Evolutionary conservation across 106 monocot species (phyloP), one percentile per base, ranked within the genome.

Genomic region (Apostasia shenzhenica): DNA sequence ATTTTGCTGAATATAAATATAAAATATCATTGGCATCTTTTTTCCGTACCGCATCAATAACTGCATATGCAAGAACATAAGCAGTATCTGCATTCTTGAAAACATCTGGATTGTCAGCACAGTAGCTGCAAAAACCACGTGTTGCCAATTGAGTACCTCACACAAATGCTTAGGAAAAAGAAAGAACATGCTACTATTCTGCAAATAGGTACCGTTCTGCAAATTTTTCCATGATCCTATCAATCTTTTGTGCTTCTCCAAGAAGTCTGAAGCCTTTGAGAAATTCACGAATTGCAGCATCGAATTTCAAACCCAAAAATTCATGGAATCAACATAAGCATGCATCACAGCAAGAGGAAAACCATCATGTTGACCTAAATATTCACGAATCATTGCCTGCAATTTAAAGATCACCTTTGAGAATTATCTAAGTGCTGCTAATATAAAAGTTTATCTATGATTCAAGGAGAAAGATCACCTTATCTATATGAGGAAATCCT

Each of bases 241-340:
- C 99, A 75, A 99, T 99, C 68, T 99, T 99, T 67, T 99, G 99
- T 64, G 99, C 99, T 87, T 99, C 99, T 59, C 99, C 93, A 76
- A 92, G 99, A 75, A 99, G 92, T 13, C 85, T 74, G 67, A 99
- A 99, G 40, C 92, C 99, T 77, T 63, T 77, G 44, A 99, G 83
- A 75, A 99, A 99, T 61, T 93, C 89, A 80, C 99, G 86, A 61
- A 99, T 93, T 73, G 99, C 92, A 73, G 83, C 52, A 83, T 90
- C 99, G 90, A 99, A 90, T 70, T 90, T 90, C 57, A 99, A 69
- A 10, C 92, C 87, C 9, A 79, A 72, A 73, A 99, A 64, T 99
- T 83, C 99, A 99, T 99, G 54, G 93, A 93, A 76, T 99, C 99
- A 61, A 99, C 99, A 90, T 93, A 99, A 76, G 99, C 90, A 87